Percentiles rank a stretch among this genome's conserved stretches.
phyloP scores from a whole-genome alignment of 352 stramenopile species.

The Phytophthora brassicae region DNA sequence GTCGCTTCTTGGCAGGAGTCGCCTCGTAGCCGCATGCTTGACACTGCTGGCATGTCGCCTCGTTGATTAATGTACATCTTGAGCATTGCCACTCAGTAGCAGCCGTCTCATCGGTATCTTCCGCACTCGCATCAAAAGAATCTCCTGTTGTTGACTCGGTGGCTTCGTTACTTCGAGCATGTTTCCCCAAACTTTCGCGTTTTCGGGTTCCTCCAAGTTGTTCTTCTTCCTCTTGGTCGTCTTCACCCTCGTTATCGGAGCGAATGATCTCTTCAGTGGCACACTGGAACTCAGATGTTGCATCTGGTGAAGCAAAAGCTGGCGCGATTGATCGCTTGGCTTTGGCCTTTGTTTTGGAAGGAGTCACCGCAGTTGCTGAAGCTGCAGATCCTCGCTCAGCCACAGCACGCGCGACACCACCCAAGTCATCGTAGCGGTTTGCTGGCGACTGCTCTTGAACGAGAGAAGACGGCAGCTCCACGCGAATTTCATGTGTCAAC shows the following conservation, averaged over 20 bases:
- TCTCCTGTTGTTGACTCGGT: constrained; percentile 27
- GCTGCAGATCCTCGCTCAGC: constrained; percentile 22
- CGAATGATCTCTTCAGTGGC: constrained; percentile 39
- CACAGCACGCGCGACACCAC: constrained; percentile 25
- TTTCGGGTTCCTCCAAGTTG: constrained; percentile 4
- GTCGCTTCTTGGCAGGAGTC: constrained; percentile 51
- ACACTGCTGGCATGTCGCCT: constrained; percentile 47
- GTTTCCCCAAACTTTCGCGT: constrained; percentile 29
- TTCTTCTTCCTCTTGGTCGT: constrained; percentile 18
- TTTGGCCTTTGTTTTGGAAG: constrained; percentile 25
- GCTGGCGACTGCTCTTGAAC: constrained; percentile 55
- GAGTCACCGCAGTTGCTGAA: constrained; percentile 19
- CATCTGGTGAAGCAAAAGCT: constrained; percentile 45
- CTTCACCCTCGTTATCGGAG: constrained; percentile 31
- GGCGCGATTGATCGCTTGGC: constrained; percentile 41
- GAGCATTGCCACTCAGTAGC: constrained; percentile 67
- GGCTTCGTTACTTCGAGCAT: constrained; percentile 31
- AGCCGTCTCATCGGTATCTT: constrained; percentile 18
- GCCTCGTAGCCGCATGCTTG: constrained; percentile 69
- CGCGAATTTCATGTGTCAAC: constrained; percentile 69
- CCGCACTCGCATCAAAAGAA: constrained; percentile 15
- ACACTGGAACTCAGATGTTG: constrained; percentile 36
- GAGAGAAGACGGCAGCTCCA: constrained; percentile 51
- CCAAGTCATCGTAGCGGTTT: constrained; percentile 52
- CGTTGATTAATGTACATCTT: constrained; percentile 81